phyloP scores from a whole-genome alignment of 2,329 filamentous ascomycete species.

The Ascomycota sp. region DNA sequence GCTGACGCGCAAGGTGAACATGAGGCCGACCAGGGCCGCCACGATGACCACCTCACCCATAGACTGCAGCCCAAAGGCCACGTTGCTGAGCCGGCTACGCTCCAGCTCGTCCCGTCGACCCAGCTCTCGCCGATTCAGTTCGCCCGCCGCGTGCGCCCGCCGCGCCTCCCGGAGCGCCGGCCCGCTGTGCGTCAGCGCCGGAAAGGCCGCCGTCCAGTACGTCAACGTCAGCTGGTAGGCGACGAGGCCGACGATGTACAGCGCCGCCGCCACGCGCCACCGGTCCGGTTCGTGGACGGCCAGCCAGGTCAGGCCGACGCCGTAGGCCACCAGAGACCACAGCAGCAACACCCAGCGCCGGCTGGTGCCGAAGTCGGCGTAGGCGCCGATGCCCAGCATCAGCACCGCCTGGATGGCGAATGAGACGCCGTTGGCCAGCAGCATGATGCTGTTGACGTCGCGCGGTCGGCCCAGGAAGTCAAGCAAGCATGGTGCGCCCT shows the following conservation, averaged over 20 bases:
- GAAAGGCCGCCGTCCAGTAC: conserved; percentile 44
- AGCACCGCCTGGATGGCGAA: conserved; percentile 45
- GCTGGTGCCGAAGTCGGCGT: conserved; percentile 45
- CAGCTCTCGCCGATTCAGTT: conserved; percentile 37
- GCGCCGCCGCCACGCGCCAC: conserved; percentile 37
- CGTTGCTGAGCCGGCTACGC: conserved; percentile 41
- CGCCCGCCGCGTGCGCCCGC: conserved; percentile 14
- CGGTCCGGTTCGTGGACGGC: conserved; percentile 38
- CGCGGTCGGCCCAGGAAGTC: conserved; percentile 33
- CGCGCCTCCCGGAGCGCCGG: conserved; percentile 13
- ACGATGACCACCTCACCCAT: conserved; percentile 40
- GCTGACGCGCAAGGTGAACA: conserved; percentile 40
- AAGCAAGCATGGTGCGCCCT: conserved; percentile 28
- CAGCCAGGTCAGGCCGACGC: conserved; percentile 45
- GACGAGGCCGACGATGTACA: conserved; percentile 48
- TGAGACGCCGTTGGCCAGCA: conserved; percentile 44
- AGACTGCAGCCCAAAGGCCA: conserved; percentile 43
- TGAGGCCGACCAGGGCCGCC: conserved; percentile 42
- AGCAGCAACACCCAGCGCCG: conserved; percentile 41
- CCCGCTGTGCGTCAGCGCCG: conserved; percentile 17
- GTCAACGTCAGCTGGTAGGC: conserved; percentile 47
- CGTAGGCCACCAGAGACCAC: conserved; percentile 39
- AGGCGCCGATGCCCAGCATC: conserved; percentile 29
- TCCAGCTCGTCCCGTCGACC: conserved; percentile 40
- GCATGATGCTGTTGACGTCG: conserved; percentile 44